A percentile compares a stretch with the other conserved stretches of the same genome.
Evolutionary conservation across 2,329 filamentous ascomycete species (phyloP).

Genomic region (Hypoxylon sp.): DNA sequence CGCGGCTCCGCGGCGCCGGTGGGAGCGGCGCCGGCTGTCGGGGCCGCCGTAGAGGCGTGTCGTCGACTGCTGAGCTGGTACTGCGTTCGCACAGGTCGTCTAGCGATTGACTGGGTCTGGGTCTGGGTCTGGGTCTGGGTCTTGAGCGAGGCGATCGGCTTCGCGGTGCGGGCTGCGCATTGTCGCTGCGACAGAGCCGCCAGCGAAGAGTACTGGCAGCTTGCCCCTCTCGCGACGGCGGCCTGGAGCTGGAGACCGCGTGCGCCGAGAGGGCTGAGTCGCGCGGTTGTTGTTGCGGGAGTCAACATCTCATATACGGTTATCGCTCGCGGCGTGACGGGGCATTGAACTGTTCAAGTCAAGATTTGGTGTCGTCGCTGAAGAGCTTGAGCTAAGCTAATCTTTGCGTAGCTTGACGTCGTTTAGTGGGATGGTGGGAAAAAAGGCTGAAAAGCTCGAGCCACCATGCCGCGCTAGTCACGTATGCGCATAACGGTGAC

Average conservation of each 20-base stretch:
- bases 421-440: slow-evolving; percentile 10
- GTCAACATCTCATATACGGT: slow-evolving; percentile 39
- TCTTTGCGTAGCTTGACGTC: slow-evolving; percentile 32
- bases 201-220: slow-evolving; percentile 37
- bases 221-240: slow-evolving; percentile 39
- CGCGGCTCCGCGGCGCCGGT: slow-evolving; percentile 42
- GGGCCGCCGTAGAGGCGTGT: slow-evolving; percentile 39
- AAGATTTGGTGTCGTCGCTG: slow-evolving; percentile 15
- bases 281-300: slow-evolving; percentile 39
- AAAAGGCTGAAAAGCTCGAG: slow-evolving; percentile 27
- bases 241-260: slow-evolving; percentile 43
- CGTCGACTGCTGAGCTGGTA: slow-evolving; percentile 41
- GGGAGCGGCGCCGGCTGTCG: slow-evolving; percentile 30
- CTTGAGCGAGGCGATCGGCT: slow-evolving; percentile 32
- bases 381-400: slow-evolving; percentile 20
- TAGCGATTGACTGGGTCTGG: slow-evolving; percentile 23
- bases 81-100: slow-evolving; percentile 28
- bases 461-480: slow-evolving; percentile 7
- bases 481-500: background rate
- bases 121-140: too few species aligned
- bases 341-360: slow-evolving; percentile 15
- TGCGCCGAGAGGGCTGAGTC: slow-evolving; percentile 41
- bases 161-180: slow-evolving; percentile 32
- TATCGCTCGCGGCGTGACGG: slow-evolving; percentile 7
- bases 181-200: slow-evolving; percentile 37